These are phyloP conservation scores for Pseudozyma tsukubaensis DNA, from an alignment of 1,284 basidiomycete genomes.

Conservation along the genomic window DNA sequence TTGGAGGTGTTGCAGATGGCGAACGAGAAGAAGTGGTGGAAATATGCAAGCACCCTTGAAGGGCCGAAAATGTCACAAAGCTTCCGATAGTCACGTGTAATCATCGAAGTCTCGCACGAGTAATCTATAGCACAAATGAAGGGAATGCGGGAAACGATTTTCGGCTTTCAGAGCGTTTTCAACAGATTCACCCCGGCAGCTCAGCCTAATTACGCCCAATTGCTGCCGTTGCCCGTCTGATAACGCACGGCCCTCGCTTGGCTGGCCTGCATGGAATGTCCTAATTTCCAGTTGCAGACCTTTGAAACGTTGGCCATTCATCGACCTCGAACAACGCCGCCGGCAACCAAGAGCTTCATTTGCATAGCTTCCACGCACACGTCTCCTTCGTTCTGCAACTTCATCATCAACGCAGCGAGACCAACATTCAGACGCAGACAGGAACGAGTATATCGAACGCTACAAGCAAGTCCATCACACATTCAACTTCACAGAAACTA, in stretches of 20 bases:
- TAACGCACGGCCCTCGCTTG: background rate
- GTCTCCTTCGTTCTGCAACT: background rate
- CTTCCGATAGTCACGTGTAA: background rate
- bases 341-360: background rate
- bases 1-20: background rate
- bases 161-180: background rate
- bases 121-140: background rate
- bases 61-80: background rate
- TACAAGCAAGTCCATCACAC: too few species aligned
- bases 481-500: too few species aligned
- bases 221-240: too few species aligned
- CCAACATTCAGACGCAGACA: too few species aligned
- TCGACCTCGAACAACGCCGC: background rate
- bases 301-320: too few species aligned
- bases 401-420: constrained; percentile 3
- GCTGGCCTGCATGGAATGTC: background rate
- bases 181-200: too few species aligned
- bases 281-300: background rate
- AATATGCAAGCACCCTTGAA: background rate
- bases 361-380: background rate
- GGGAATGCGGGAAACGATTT: background rate
- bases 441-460: too few species aligned
- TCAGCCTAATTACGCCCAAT: too few species aligned
- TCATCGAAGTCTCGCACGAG: background rate
- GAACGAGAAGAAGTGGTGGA: background rate